These are phyloP conservation scores for Leccinum pellstonianum DNA, from an alignment of 768 basidiomycete species.

Conservation along the genomic window DNA sequence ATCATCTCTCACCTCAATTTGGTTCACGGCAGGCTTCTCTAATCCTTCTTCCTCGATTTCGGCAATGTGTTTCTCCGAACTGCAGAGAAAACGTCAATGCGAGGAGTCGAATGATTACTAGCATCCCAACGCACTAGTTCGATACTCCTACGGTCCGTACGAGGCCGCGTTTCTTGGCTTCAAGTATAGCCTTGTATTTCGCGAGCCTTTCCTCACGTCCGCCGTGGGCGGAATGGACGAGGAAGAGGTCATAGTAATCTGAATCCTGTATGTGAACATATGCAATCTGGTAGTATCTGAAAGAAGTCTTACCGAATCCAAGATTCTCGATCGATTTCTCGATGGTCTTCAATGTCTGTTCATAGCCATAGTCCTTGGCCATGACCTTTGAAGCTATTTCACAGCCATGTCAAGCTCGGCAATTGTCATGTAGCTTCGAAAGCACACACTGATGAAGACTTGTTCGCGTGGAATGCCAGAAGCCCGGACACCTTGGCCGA, in stretches of 20 bases:
- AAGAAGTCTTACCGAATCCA: slow-evolving; percentile 15
- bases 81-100: slow-evolving; percentile 2
- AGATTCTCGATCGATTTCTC: slow-evolving; percentile 27
- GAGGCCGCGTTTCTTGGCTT: slow-evolving; percentile 36
- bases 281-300: background rate
- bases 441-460: slow-evolving; percentile 30
- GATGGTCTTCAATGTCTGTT: slow-evolving; percentile 14
- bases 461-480: slow-evolving; percentile 27
- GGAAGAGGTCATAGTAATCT: slow-evolving; percentile 49
- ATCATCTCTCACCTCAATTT: slow-evolving; percentile 22
- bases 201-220: slow-evolving; percentile 39
- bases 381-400: slow-evolving; percentile 25
- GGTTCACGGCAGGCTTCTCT: slow-evolving; percentile 31
- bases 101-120: background rate
- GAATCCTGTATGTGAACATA: background rate
- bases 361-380: slow-evolving; percentile 10
- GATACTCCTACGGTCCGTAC: slow-evolving; percentile 44
- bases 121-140: slow-evolving; percentile 39
- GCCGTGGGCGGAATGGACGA: slow-evolving; percentile 44
- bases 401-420: background rate
- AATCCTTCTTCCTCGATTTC: slow-evolving; percentile 27
- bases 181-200: slow-evolving; percentile 40
- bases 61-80: slow-evolving; percentile 27
- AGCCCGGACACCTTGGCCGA: slow-evolving; percentile 27
- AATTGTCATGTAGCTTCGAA: background rate